Evolutionary conservation across 768 basidiomycete genomes (phyloP).

Genomic region (Suillus weaverae): DNA sequence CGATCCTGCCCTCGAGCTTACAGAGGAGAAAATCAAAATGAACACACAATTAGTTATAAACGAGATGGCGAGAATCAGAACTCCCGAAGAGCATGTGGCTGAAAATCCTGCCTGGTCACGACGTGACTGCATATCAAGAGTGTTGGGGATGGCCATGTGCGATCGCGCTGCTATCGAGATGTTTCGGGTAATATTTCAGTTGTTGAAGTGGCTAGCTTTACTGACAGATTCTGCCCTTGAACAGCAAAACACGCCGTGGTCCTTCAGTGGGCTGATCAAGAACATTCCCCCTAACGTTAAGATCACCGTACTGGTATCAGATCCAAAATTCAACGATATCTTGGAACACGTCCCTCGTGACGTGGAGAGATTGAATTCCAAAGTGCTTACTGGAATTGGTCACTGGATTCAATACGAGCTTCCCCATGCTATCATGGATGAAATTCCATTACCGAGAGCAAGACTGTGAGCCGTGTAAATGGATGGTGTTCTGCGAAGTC

Average conservation of each 20-base stretch:
- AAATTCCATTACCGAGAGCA: slow-evolving; percentile 3
- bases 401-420: slow-evolving; percentile 8
- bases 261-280: background rate
- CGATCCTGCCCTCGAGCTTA: background rate
- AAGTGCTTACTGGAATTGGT: background rate
- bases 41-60: background rate
- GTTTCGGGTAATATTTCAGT: background rate
- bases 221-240: background rate
- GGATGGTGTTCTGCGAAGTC: background rate
- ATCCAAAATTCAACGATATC: background rate
- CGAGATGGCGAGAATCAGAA: background rate
- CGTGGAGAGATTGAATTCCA: background rate
- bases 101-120: background rate
- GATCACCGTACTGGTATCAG: background rate
- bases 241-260: background rate
- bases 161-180: background rate
- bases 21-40: background rate
- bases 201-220: background rate
- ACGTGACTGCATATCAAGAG: background rate
- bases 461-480: background rate
- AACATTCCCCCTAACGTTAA: background rate
- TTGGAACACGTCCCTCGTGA: background rate
- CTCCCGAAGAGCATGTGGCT: background rate
- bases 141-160: background rate
- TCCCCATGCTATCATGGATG: slow-evolving; percentile 6